Evolutionary conservation across 805 yeast genomes (phyloP).

Genomic region (Yarrowia sp.): DNA sequence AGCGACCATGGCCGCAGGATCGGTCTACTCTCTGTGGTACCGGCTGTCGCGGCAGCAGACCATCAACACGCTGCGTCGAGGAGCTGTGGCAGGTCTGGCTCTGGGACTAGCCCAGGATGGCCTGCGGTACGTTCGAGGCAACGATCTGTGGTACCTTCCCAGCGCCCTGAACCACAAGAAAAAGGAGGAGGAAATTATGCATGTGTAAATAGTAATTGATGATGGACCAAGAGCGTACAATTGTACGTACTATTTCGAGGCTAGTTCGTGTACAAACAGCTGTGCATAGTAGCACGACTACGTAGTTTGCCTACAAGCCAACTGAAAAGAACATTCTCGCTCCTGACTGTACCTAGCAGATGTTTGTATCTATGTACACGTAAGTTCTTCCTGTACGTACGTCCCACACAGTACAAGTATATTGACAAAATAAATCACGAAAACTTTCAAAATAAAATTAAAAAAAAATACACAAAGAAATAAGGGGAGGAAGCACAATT

Average conservation of each 20-base stretch:
- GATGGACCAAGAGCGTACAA: background rate
- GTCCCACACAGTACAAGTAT: too few species aligned
- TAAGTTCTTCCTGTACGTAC: too few species aligned
- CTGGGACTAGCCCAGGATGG: slow-evolving; percentile 69
- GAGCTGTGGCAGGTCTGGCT: slow-evolving; percentile 55
- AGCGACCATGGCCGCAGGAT: slow-evolving; percentile 55
- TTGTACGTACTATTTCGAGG: too few species aligned
- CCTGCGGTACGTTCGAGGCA: slow-evolving; percentile 56
- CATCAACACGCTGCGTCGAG: slow-evolving; percentile 45
- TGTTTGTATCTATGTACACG: too few species aligned
- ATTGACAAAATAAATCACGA: too few species aligned
- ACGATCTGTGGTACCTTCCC: slow-evolving; percentile 60
- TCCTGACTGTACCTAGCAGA: too few species aligned
- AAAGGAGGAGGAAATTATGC: slow-evolving; percentile 7
- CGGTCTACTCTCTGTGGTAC: slow-evolving; percentile 48
- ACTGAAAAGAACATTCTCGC: too few species aligned
- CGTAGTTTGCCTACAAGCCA: too few species aligned
- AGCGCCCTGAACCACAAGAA: background rate
- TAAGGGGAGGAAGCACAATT: too few species aligned
- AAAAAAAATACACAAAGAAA: background rate
- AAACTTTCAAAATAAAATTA: background rate
- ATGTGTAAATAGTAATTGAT: background rate
- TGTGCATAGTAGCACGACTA: too few species aligned
- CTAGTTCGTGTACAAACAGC: too few species aligned
- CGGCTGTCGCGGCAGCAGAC: slow-evolving; percentile 37